phyloP scores from a whole-genome alignment of 441 rosid species.

The Cnidoscolus chayamansa region DNA sequence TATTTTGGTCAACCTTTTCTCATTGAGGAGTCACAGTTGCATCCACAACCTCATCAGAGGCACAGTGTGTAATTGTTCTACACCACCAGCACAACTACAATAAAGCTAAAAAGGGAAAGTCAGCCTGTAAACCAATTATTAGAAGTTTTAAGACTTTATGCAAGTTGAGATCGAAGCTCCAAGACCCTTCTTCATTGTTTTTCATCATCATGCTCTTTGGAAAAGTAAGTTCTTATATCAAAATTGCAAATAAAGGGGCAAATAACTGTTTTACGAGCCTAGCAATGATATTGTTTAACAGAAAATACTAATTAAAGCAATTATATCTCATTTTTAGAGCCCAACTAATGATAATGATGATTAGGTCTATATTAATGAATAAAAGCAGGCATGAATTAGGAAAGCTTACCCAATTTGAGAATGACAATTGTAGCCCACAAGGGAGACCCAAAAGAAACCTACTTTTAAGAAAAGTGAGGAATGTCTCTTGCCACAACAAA shows the following conservation, averaged over 20 bases:
- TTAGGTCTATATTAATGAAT: slow-evolving; percentile 31
- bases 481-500: slow-evolving; percentile 35
- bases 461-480: slow-evolving; percentile 39
- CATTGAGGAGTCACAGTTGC: not conserved
- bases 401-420: slow-evolving; percentile 47
- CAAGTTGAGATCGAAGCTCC: slow-evolving; percentile 1
- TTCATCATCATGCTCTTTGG: slow-evolving; percentile 7
- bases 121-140: not conserved
- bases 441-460: slow-evolving; percentile 52
- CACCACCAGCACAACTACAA: not conserved
- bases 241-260: slow-evolving; percentile 22
- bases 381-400: slow-evolving; percentile 38
- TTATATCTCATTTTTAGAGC: slow-evolving; percentile 43
- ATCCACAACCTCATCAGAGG: not conserved
- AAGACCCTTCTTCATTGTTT: slow-evolving; percentile 1
- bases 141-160: not conserved
- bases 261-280: slow-evolving; percentile 23
- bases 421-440: slow-evolving; percentile 67
- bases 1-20: not conserved
- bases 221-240: slow-evolving; percentile 16
- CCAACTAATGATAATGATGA: slow-evolving; percentile 42
- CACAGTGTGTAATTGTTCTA: not conserved
- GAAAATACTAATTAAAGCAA: slow-evolving; percentile 26
- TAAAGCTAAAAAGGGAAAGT: not conserved
- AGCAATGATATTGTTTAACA: slow-evolving; percentile 20